phyloP scores from a whole-genome alignment of 2,329 filamentous ascomycete genomes.

The Tothia fuscella region DNA sequence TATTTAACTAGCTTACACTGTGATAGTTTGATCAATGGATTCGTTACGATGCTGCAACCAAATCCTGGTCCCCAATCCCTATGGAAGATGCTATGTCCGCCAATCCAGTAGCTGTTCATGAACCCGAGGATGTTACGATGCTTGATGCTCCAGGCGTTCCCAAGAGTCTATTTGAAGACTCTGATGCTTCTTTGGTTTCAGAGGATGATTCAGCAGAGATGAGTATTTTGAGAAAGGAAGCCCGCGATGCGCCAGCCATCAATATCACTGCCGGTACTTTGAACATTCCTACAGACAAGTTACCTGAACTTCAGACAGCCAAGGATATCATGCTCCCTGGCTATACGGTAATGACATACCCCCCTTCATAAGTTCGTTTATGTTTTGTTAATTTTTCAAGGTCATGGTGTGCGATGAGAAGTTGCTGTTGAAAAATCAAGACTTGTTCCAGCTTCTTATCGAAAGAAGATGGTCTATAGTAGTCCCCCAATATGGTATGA shows the following conservation, averaged over 20 bases:
- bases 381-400: neutral
- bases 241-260: too few relatives aligned
- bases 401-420: constrained; percentile 3
- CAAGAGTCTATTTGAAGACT: neutral
- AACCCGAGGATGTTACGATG: constrained; percentile 1
- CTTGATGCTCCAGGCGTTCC: too few relatives aligned
- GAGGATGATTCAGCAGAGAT: constrained; percentile 6
- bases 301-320: neutral
- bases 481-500: constrained; percentile 4
- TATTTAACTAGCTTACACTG: neutral
- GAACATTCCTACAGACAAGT: neutral
- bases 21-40: neutral
- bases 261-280: neutral
- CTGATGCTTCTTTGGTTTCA: neutral
- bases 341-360: neutral
- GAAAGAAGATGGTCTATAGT: neutral
- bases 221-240: neutral
- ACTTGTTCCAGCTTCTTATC: constrained; percentile 1
- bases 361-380: neutral
- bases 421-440: constrained; percentile 3
- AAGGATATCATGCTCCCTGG: neutral
- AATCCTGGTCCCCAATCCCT: neutral
- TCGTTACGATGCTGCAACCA: neutral
- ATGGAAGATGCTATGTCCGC: neutral
- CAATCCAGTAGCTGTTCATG: neutral